Evolutionary conservation across 2,329 filamentous ascomycete genomes (phyloP), one percentile per base, ranked within the genome.

Genomic region (Esteya vermicola): DNA sequence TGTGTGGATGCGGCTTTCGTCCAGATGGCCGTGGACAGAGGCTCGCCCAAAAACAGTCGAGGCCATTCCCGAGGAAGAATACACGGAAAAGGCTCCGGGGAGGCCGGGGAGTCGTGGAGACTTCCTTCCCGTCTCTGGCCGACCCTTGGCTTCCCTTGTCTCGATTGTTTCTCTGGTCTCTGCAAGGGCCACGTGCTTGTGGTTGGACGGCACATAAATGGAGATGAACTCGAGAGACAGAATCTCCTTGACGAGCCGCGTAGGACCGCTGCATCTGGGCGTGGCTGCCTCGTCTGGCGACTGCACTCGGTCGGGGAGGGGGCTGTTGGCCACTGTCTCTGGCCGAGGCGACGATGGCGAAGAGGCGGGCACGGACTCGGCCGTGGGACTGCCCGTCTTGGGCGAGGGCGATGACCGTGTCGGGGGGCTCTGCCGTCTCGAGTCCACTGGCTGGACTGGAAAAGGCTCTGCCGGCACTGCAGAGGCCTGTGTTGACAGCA

Each of bases 31-130:
- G 16, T 35, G 33, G 19, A 42, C 40, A 3, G 45, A 36, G 0
- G 42, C 23, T 8, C 35, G 36, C 5, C 32, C 43, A 14, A 39
- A 21, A 4, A n/a, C n/a, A n/a, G 33, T 36, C 1, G 45, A 43
- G 4, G 45, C 31, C 4, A 41, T 38, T 6, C 45, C 46, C 5
- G 36, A 42, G 12, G 45, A 30, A 12, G 47, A 56, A 39, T 68
- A 56, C 3, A 72, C 57, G 0, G 75, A 80, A 51, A 80, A 80
- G 3, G 75, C 67, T 1, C 75, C 77, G 2, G 75, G 75, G 4
- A 78, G 52, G 49, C 75, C n/a, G 63, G 0, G 67, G 64, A n/a
- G 62, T 62, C 10, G 61, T 45, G 2, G 65, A 68, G 28, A 51
- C 56, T 0, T 52, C 42, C 51, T 65, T 42, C 9, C 50, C 42